Percentiles rank a stretch among this genome's conserved stretches.
These are phyloP conservation scores for Pinus tabuliformis DNA, from an alignment of 75 land plant species.

Conservation along the genomic window DNA sequence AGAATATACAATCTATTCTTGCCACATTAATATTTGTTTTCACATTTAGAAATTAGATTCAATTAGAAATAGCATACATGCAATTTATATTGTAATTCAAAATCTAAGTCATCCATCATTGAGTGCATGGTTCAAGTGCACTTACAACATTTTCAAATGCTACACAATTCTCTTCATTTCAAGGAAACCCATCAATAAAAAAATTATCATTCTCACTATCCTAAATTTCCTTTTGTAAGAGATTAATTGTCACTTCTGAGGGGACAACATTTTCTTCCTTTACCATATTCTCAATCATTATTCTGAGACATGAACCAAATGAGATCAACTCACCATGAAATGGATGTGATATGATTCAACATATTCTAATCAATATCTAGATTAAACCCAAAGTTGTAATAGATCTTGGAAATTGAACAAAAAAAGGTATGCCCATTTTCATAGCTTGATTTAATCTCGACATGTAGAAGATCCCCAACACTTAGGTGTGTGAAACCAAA, in stretches of 20 bases:
- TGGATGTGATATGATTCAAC: background rate
- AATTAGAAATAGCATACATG: background rate
- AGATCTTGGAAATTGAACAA: background rate
- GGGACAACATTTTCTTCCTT: conserved; percentile 95
- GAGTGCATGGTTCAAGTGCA: background rate
- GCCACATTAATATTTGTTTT: too few relatives aligned
- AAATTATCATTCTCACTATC: conserved; percentile 82
- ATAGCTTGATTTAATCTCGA: conserved; percentile 81
- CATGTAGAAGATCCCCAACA: conserved; percentile 89
- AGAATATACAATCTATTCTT: too few relatives aligned
- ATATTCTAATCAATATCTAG: background rate
- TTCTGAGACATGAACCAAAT: conserved; percentile 28
- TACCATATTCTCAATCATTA: conserved; percentile 89
- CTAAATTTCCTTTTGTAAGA: conserved; percentile 81
- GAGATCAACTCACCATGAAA: background rate
- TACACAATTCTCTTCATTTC: conserved; percentile 94
- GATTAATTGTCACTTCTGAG: conserved; percentile 93
- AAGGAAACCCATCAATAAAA: conserved; percentile 96
- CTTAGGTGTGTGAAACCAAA: conserved; percentile 87
- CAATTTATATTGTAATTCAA: background rate
- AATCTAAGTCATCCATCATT: background rate
- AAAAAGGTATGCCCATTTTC: conserved; percentile 62
- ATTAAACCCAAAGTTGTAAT: background rate
- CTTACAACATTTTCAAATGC: conserved; percentile 83
- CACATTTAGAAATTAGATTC: background rate